Base-by-base conservation (phyloP, 192 early-diverging fungal species). In the Backusella morwellensis region DNA sequence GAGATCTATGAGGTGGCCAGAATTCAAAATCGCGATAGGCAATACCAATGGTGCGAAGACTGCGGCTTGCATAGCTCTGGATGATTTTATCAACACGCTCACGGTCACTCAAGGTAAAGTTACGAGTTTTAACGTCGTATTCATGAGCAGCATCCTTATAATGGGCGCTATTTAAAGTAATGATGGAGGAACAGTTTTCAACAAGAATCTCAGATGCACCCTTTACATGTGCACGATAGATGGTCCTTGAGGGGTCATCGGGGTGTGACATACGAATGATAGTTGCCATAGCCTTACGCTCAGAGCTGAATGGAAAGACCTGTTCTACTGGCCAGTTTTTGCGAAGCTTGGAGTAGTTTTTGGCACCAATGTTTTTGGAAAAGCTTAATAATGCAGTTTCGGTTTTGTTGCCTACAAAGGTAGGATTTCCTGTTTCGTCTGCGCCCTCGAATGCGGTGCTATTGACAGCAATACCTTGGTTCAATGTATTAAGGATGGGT, bases 151-250 rank as follows among this genome's bases (percentile, higher is more conserved):
- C 73, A 47, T 72, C 35, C 7, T 73, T 12, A 29, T 83, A 81
- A 32, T 69, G 6, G 35, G 35, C 21, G 23, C 69, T 32, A 23
- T 81, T 76, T 36, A 85, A 77, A 6, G 83, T 75, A 4, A 93
- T 74, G 34, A 93, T 87, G 68, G 82, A 87, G 32, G 78, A 76
- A 78, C 92, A 94, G 70, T 86, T 82, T 67, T 85, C 81, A 41
- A 99, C 82, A 11, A 99, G 85, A 52, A 96, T 88, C 82, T 97
- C 95, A 6, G 94, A 92, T 1, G 98, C 98, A 47, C 98, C 98
- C 87, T 99, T 99, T 78, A 96, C 92, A 79, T 92, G 94, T 66
- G 97, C 82, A 21, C 93, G 93, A 74, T 90, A 92, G 29, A 82
- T 84, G 0, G 69, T 47, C 1, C 56, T 75, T 54, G 36, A 56